Evolutionary conservation across 164 flowering plant species (phyloP), one percentile per base, ranked within the genome.

Genomic region (Vitis rupestris): DNA sequence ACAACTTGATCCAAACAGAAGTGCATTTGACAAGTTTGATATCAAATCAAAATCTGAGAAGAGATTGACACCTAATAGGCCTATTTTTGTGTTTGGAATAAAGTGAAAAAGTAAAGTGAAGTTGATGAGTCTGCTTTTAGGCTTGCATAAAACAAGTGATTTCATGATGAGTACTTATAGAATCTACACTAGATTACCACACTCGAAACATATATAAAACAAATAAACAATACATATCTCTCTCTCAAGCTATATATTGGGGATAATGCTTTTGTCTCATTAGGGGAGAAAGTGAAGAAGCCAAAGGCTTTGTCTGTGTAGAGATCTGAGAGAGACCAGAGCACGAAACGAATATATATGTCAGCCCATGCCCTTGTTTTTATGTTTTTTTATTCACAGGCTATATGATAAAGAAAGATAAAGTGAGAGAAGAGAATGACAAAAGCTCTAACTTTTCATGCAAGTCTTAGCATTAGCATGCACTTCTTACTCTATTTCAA

Each of bases 341-440:
- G 66, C 89, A 89, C 83, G 90, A 59, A 87, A 89, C 65, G 90
- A 88, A 85, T 86, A 23, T 37, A 37, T 31, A 82, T 79, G 77
- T 70, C 59, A 56, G 47, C 58, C 9, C 23, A 50, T 58, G 51
- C 10, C 13, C 27, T 19, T 50, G 50, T 5, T 17, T 31, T 37
- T 37, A 6, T 37, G 44, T 37, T 37, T 50, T 19, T 69, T 61
- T 69, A 27, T 61, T 15, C 29, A 9, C 48, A 70, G 17, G 54
- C 10, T 23, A n/a, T 4, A 53, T 61, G 10, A 61, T 13, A 54
- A 16, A 50, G 15, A 72, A 62, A 69, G 52, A 30, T 55, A 70
- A 27, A 67, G 23, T 16, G 30, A 69, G 66, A 69, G 52, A 63
- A n/a, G 52, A 50, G 16, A 63, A 78, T 61, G 74, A 74, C 75